Percentiles rank a stretch among this genome's conserved stretches.
Evolutionary conservation across 176 grass and related monocot genomes (phyloP).

Genomic region (Coix lacrymajobi): DNA sequence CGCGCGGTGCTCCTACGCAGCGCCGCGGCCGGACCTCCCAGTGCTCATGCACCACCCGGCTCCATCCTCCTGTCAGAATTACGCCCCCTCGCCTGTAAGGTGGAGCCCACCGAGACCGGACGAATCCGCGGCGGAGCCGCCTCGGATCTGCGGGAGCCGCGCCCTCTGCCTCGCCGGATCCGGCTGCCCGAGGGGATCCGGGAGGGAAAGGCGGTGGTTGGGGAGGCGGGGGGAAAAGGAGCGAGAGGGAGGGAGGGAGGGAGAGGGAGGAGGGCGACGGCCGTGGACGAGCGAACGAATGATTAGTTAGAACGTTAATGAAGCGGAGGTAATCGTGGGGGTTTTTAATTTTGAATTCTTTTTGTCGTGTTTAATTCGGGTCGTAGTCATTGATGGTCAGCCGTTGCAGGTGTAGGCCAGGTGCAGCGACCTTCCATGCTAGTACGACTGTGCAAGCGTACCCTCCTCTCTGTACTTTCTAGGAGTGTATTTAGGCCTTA

Average conservation of each 20-base stretch:
- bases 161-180: constrained; percentile 27
- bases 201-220: neutral
- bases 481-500: no score
- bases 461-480: no score
- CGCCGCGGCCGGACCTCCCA: neutral
- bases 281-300: constrained; percentile 33
- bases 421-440: no score
- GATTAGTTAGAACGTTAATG: constrained; percentile 37
- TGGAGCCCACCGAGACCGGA: neutral
- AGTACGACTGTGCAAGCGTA: no score
- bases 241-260: neutral
- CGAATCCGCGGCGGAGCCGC: neutral
- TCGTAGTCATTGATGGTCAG: neutral
- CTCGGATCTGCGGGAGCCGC: constrained; percentile 17
- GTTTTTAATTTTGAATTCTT: neutral
- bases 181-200: constrained; percentile 33
- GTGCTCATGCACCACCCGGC: constrained; percentile 7
- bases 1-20: neutral
- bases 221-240: neutral
- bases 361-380: neutral
- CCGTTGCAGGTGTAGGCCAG: neutral
- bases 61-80: constrained; percentile 11
- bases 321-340: constrained; percentile 1
- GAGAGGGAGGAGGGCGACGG: neutral
- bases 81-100: neutral